Base-by-base conservation (phyloP, 352 stramenopile species). In the Lagenidium giganteum region DNA sequence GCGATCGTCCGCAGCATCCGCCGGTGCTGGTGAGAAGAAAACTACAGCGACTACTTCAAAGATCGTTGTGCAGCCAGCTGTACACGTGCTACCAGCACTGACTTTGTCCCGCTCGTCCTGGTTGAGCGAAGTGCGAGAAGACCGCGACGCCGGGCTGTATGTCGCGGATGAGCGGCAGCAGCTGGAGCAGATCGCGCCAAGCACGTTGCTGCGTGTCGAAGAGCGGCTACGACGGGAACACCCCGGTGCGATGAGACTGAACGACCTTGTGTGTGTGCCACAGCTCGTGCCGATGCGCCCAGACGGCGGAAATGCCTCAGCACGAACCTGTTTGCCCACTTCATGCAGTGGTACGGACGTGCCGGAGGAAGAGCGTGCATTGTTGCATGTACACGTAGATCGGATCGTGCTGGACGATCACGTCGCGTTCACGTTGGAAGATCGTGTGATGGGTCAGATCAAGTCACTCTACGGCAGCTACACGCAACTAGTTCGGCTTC, bases 331-430 rank as follows among this genome's bases (percentile, higher is more conserved):
- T n/a, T n/a, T n/a, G n/a, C n/a, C n/a, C n/a, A n/a, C n/a, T n/a
- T n/a, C n/a, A n/a, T n/a, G n/a, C n/a, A n/a, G n/a, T n/a, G n/a
- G n/a, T n/a, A n/a, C n/a, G n/a, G n/a, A n/a, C n/a, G n/a, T 43
- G 8, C 16, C 8, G n/a, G n/a, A n/a, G n/a, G n/a, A n/a, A n/a
- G n/a, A 39, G 16, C 18, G 26, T 2, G 62, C 64, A 8, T 42
- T 54, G 32, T 56, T 88, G 16, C 66, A 87, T 42, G 52, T 91
- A 34, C 61, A 47, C 9, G 51, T 91, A 8, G 63, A 79, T 29
- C 57, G 54, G 2, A 46, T 94, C 34, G 66, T 83, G 21, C 61
- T 95, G 13, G 74, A 93, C 26, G 85, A 96, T 40, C 77, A 96
- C 47, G 61, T 43, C 3, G 51, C 57, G 5, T 93, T 95, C 43